Base-by-base conservation (phyloP, 306 rosid genomes). In the Arachis hypogaea region DNA sequence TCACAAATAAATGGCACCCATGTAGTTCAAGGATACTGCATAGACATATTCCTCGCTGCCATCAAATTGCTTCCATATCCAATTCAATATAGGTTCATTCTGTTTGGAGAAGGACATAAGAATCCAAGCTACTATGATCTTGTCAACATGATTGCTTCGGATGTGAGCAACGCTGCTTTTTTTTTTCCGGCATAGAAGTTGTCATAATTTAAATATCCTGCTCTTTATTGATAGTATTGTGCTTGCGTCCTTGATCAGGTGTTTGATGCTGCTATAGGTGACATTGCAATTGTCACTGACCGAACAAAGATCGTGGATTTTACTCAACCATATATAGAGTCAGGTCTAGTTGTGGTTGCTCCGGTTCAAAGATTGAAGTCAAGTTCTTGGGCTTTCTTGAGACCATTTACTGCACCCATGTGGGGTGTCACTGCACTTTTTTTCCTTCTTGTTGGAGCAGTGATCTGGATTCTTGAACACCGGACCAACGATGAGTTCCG, bases 401-500 rank as follows among this genome's bases (percentile, higher is more conserved):
- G 83, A 70, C 97, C 96, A 30, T 92, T 92, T 81, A 83, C 85
- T 69, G 71, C 70, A 22, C 33, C 4, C 41, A 84, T 92, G 97
- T 92, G 97, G 97, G 74, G 77, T 12, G 82, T 82, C 57, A 89
- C 93, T 8, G 91, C 91, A 52, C 22, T 70, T 22, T 83, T 82
- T 79, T 87, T 89, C 60, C 77, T 92, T 50, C 6, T 84, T 59
- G 78, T 92, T 45, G 97, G 97, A 81, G 81, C 87, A 22, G 93
- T 83, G 58, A 85, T 92, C 78, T 92, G 96, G 97, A 71, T 87
- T 78, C 81, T 92, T 71, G 97, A 92, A 81, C 97, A 92, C 76
- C 80, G 97, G 66, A 74, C 63, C 22, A 92, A 92, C 18, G 92
- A 87, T 64, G 90, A 88, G 10, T 91, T 91, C 58, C 89, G 95